phyloP scores from a whole-genome alignment of 805 yeast genomes.

The Kodamaea nitidulidarum region DNA sequence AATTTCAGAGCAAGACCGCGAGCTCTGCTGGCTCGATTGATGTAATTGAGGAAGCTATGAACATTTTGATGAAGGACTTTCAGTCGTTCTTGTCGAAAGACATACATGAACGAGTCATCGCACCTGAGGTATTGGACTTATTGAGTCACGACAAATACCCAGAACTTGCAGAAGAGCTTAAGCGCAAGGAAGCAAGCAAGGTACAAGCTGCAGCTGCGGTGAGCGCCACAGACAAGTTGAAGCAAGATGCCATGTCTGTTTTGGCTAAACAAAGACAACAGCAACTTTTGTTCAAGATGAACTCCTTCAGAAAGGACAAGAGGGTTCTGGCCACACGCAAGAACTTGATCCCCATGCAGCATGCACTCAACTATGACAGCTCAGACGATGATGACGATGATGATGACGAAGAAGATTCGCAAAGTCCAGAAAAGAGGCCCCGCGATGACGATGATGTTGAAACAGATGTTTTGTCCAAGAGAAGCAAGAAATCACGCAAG shows the following conservation, averaged over 20 bases:
- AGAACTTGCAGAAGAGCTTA: conserved; percentile 35
- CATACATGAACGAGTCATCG: conserved; percentile 67
- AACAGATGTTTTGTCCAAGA: conserved; percentile 24
- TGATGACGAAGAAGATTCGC: conserved; percentile 24
- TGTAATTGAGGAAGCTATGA: conserved; percentile 56
- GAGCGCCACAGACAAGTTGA: conserved; percentile 13
- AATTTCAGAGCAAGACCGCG: conserved; percentile 11
- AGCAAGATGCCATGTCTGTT: conserved; percentile 24
- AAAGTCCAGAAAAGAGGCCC: conserved; percentile 6
- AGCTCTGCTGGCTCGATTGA: conserved; percentile 16
- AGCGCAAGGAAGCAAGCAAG: conserved; percentile 23
- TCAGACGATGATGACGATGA: conserved; percentile 32
- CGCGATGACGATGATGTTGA: conserved; percentile 15
- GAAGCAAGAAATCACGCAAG: conserved; percentile 23
- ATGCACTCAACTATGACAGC: conserved; percentile 45
- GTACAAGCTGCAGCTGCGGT: conserved; percentile 12
- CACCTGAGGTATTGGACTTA: conserved; percentile 60
- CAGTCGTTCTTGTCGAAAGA: conserved; percentile 62
- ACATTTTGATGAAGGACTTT: conserved; percentile 58
- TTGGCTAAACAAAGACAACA: conserved; percentile 20
- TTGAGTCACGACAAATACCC: conserved; percentile 60
- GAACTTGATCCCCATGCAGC: conserved; percentile 48
- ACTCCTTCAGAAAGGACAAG: conserved; percentile 29
- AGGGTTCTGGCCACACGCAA: conserved; percentile 24
- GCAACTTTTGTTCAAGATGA: conserved; percentile 12